Base-by-base conservation (phyloP, 140 eudicot species). In the Ambrosia hybrid region DNA sequence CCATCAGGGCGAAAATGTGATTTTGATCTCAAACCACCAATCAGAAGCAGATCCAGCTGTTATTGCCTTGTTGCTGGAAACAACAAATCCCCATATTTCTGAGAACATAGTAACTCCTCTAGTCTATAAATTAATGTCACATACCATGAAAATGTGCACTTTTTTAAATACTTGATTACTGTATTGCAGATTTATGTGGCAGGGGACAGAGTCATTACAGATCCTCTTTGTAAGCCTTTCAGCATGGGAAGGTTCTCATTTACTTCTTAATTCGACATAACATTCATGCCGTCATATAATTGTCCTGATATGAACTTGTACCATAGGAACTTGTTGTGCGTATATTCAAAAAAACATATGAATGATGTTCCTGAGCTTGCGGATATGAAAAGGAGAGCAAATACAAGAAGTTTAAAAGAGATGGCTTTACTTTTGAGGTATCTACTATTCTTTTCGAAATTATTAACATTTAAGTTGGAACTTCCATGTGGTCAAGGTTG, bases 1-100 rank as follows among this genome's bases (percentile, higher is more conserved):
- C 69, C 72, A 75, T 73, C 89, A 95, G 99, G 99, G 99, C n/a
- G 92, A 95, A 16, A 91, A 95, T 26, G 77, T 95, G 74, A 75
- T 95, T 66, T 80, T 94, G 75, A 86, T 94, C 59, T 95, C 99
- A 72, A 95, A 95, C 92, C 99, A 95, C 79, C 99, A 95, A 85
- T 79, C 92, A 60, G 99, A 95, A 95, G 99, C 99, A 53, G 99
- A 95, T 73, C 97, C 99, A 67, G 99, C 99, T 51, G 83, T 95
- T 61, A 95, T 95, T 39, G 89, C 97, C 9, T 75, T 91, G 86
- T 82, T 95, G 76, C 87, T 95, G 26, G 97, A 95, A 84, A 71
- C 87, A 60, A 88, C 89, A 33, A 71, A 76, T 76, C 88, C 99
- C 46, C 59, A 60, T 79, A 86, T 95, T 71, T 94, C 92, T 39